Percentiles rank a stretch among this genome's conserved stretches.
Evolutionary conservation across 768 basidiomycete genomes (phyloP).

Genomic region (Cystoderma amianthinum): DNA sequence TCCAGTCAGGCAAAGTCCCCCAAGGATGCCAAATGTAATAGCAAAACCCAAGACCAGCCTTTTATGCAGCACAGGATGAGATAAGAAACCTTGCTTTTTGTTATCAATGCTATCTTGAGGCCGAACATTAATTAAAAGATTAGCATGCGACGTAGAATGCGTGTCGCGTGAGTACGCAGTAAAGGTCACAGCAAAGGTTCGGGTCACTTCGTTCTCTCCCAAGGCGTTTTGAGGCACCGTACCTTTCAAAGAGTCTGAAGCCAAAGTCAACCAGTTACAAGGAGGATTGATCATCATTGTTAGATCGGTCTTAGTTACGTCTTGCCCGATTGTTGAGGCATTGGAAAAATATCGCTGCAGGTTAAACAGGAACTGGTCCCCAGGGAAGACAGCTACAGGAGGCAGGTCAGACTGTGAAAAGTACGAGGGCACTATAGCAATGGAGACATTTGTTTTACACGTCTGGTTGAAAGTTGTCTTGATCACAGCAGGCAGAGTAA

Average conservation of each 20-base stretch:
- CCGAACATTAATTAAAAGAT: slow-evolving; percentile 42
- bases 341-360: slow-evolving; percentile 54
- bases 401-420: slow-evolving; percentile 57
- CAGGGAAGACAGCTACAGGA: slow-evolving; percentile 45
- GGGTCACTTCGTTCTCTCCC: slow-evolving; percentile 32
- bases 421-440: slow-evolving; percentile 67
- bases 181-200: slow-evolving; percentile 52
- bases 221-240: slow-evolving; percentile 38
- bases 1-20: slow-evolving; percentile 48
- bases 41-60: slow-evolving; percentile 51
- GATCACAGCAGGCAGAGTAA: slow-evolving; percentile 53
- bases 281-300: slow-evolving; percentile 49
- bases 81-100: slow-evolving; percentile 26
- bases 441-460: slow-evolving; percentile 50
- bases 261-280: slow-evolving; percentile 42
- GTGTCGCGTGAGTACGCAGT: slow-evolving; percentile 61
- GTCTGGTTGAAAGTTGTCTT: slow-evolving; percentile 63
- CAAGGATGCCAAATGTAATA: slow-evolving; percentile 56
- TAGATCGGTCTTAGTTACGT: slow-evolving; percentile 36
- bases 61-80: slow-evolving; percentile 34
- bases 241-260: too few relatives aligned
- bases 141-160: slow-evolving; percentile 67
- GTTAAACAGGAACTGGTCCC: slow-evolving; percentile 42
- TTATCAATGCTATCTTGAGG: slow-evolving; percentile 20
- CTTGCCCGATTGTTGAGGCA: slow-evolving; percentile 20